These are phyloP conservation scores for Termitomyces sp. DNA, from an alignment of 768 basidiomycete species.

Conservation along the genomic window DNA sequence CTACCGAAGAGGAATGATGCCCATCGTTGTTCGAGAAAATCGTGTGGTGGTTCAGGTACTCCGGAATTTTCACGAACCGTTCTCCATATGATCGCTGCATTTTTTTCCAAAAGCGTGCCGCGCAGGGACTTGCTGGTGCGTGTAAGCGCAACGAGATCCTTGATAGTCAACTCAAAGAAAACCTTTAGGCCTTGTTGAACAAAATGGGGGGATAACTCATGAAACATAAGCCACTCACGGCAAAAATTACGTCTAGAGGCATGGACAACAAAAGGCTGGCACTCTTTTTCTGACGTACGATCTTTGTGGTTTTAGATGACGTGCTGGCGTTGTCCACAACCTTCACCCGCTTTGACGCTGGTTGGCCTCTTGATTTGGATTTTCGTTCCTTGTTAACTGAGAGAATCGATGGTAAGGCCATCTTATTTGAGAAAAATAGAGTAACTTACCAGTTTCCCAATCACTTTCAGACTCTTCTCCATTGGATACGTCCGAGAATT, in stretches of 20 bases:
- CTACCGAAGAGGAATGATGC: conserved; percentile 25
- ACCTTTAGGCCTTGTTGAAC: conserved; percentile 17
- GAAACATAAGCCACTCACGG: background rate
- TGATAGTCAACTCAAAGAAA: conserved; percentile 21
- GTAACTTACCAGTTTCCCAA: background rate
- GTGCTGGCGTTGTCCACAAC: background rate
- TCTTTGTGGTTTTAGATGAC: background rate
- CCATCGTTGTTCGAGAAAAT: conserved; percentile 28
- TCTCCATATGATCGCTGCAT: conserved; percentile 26
- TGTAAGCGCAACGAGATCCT: conserved; percentile 25
- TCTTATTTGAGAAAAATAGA: background rate
- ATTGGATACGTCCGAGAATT: background rate
- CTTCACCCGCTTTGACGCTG: background rate
- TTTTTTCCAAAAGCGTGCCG: conserved; percentile 16
- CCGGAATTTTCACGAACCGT: conserved; percentile 14
- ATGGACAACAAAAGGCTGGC: background rate
- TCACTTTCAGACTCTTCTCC: background rate
- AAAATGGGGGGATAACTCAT: background rate
- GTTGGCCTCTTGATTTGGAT: background rate
- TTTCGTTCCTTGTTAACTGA: background rate
- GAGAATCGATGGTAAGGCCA: background rate
- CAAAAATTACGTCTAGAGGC: background rate
- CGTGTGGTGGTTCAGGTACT: conserved; percentile 22
- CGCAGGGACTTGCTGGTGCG: conserved; percentile 24
- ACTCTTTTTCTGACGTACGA: background rate